Percentiles rank a stretch among this genome's conserved stretches.
Evolutionary conservation across 148 eudicot species (phyloP).

Genomic region (Dianthus caryophyllus): DNA sequence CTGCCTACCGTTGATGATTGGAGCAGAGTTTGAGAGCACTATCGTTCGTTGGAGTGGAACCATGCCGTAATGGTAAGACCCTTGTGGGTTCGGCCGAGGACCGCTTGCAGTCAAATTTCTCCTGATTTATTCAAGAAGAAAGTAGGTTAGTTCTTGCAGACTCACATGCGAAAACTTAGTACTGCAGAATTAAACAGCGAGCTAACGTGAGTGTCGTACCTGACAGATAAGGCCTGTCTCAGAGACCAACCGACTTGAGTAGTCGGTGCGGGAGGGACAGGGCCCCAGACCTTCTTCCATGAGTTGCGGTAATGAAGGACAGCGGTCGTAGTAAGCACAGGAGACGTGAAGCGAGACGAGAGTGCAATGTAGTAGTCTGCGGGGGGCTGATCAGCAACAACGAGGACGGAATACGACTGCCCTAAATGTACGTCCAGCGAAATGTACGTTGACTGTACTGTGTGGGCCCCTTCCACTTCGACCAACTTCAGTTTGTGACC

Average conservation of each 20-base stretch:
- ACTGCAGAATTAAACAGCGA: too few species aligned
- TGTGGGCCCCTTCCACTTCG: constrained; percentile 93
- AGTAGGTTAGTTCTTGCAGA: background rate
- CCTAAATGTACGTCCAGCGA: constrained; percentile 92
- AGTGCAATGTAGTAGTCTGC: constrained; percentile 75
- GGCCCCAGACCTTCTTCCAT: constrained; percentile 56
- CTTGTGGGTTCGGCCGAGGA: constrained; percentile 96
- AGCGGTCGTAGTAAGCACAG: constrained; percentile 61
- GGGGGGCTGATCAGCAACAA: constrained; percentile 72
- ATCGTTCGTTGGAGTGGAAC: constrained; percentile 68
- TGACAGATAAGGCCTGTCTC: constrained; percentile 65
- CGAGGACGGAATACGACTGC: constrained; percentile 81
- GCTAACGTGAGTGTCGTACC: constrained; percentile 31
- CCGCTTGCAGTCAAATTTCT: constrained; percentile 89
- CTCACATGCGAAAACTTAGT: too few species aligned
- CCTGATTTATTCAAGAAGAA: constrained; percentile 28
- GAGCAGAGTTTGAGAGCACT: constrained; percentile 75
- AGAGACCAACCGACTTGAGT: constrained; percentile 61
- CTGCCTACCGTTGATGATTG: constrained; percentile 72
- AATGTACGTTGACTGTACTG: constrained; percentile 54
- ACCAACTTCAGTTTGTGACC: constrained; percentile 84
- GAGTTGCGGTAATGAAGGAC: constrained; percentile 85
- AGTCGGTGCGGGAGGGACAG: constrained; percentile 73
- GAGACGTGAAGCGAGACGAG: constrained; percentile 71
- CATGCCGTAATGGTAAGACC: constrained; percentile 90